These are phyloP conservation scores for Botryotinia calthae DNA, from an alignment of 2,329 filamentous ascomycete species.

Conservation along the genomic window DNA sequence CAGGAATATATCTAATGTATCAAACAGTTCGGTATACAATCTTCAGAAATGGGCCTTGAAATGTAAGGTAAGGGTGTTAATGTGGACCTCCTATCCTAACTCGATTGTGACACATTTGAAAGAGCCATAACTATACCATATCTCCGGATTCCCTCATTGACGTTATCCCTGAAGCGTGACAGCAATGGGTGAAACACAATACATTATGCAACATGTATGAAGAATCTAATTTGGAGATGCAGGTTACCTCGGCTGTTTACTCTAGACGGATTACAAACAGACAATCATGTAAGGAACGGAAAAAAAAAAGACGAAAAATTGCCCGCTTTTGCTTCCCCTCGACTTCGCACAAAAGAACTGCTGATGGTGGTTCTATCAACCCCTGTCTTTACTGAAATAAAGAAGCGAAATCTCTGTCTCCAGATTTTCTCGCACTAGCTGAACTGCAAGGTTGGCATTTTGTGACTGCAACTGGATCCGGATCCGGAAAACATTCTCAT, in stretches of 20 bases:
- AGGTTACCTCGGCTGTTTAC: not conserved
- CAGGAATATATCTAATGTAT: not conserved
- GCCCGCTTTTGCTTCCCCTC: not conserved
- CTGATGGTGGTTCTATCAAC: not conserved
- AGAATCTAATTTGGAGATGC: not conserved
- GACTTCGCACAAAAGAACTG: not conserved
- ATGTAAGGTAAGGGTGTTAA: not conserved
- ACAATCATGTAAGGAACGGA: not conserved
- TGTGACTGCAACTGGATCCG: not conserved
- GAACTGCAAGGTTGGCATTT: not conserved
- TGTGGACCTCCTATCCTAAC: not conserved
- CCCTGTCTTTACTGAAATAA: not conserved
- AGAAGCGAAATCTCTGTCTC: constrained; percentile 10
- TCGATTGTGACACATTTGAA: not conserved
- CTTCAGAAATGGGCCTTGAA: not conserved
- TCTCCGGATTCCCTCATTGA: not conserved
- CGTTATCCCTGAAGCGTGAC: not conserved
- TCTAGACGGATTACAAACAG: not conserved
- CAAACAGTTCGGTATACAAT: not conserved
- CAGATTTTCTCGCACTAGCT: constrained; percentile 1
- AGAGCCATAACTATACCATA: not conserved
- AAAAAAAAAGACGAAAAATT: not conserved
- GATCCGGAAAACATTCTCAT: not conserved
- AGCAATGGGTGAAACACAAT: not conserved
- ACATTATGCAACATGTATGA: not conserved